phyloP scores from a whole-genome alignment of 352 stramenopile genomes.

The Phytophthora pluvialis region DNA sequence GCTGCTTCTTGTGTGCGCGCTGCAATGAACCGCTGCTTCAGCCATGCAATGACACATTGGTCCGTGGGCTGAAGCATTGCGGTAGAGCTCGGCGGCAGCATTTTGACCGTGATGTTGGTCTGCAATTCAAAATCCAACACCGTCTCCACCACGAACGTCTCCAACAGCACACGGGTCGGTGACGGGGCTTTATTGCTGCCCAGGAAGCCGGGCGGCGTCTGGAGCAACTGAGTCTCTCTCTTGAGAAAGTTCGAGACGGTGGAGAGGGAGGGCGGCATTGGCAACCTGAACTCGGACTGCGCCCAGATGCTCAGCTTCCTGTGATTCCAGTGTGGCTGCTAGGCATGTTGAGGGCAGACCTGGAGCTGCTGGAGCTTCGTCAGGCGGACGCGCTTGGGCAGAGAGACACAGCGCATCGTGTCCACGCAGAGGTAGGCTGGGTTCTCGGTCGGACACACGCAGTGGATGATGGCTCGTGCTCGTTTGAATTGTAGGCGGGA shows the following conservation, averaged over 20 bases:
- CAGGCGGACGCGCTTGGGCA: too few species aligned
- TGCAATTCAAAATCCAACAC: not conserved
- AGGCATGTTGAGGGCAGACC: too few species aligned
- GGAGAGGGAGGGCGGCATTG: not conserved
- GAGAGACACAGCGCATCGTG: not conserved
- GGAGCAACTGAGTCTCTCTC: not conserved
- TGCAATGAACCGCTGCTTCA: not conserved
- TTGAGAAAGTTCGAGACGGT: not conserved
- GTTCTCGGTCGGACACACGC: not conserved
- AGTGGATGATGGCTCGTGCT: not conserved
- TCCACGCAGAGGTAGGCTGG: not conserved
- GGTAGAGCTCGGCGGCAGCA: conserved; percentile 3
- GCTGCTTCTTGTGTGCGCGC: not conserved
- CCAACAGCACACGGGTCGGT: not conserved
- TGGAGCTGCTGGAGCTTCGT: too few species aligned
- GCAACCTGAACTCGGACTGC: not conserved
- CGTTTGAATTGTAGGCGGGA: not conserved
- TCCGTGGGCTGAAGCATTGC: not conserved
- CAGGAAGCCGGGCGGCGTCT: not conserved
- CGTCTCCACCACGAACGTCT: not conserved
- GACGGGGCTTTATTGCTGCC: not conserved
- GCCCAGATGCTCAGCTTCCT: too few species aligned
- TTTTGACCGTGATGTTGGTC: not conserved
- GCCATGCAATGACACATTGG: conserved; percentile 10
- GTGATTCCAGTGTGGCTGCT: too few species aligned